Evolutionary conservation across 306 rosid genomes (phyloP), one percentile per base, ranked within the genome.

Genomic region (Alnus rubra): DNA sequence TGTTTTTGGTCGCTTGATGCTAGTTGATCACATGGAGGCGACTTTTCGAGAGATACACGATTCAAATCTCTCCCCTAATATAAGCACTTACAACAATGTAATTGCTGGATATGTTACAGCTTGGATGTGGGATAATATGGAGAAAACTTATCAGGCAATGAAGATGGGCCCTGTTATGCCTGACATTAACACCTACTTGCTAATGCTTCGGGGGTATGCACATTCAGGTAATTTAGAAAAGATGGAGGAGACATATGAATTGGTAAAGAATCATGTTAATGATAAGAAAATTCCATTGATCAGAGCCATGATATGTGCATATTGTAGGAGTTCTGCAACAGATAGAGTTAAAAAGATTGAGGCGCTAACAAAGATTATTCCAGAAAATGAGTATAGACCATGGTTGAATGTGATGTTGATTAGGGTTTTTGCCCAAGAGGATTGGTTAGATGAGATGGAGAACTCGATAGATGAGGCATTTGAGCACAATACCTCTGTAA

Each of bases 41-140:
- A 79, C 86, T 60, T 82, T 87, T 54, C 58, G 3, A 79, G 97
- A 88, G 83, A 87, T 92, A 39, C 42, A 49, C 28, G 81, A 84
- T 79, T 78, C 74, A 14, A 16, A 62, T 28, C 50, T 92, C 70
- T 70, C 83, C 11, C 90, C 86, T 50, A 89, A 80, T 52, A 5
- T 81, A 82, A 55, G n/a, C 30, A 91, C 97, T 3, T 91, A 92
- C 86, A 92, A 94, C 86, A 1, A 78, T 80, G 73, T 89, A 65
- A 88, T 94, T 86, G 82, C 85, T 65, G 98, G 93, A 72, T 92
- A 88, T 81, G 30, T 94, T 18, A 82, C 90, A 5, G 92, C 95
- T 50, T 91, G 93, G 95, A 92, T 84, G 92, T 94, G 98, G 98
- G 88, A 85, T 76, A 78, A 59, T 69, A 89, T 91, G 97, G 94